These are phyloP conservation scores for Diplodia intermedia DNA, from an alignment of 2,329 filamentous ascomycete genomes.

Conservation along the genomic window DNA sequence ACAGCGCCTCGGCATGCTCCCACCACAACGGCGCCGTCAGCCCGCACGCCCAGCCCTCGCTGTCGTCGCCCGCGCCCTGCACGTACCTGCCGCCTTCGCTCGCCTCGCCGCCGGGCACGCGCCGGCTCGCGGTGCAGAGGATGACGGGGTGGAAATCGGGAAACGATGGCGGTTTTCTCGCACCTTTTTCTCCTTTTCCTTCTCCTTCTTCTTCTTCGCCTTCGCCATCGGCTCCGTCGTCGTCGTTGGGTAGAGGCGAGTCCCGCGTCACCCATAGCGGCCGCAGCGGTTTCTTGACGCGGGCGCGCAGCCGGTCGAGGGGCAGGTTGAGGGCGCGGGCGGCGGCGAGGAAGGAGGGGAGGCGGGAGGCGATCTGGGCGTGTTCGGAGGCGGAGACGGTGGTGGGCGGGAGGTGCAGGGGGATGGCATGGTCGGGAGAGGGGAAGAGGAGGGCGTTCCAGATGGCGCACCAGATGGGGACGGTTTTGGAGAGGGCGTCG, in stretches of 20 bases:
- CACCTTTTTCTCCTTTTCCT: no score
- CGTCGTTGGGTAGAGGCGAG: slow-evolving; percentile 54
- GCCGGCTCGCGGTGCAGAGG: slow-evolving; percentile 82
- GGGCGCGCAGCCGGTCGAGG: slow-evolving; percentile 59
- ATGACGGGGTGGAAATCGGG: slow-evolving; percentile 74
- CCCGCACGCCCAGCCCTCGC: slow-evolving; percentile 87
- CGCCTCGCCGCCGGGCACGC: slow-evolving; percentile 71
- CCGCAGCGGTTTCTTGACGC: slow-evolving; percentile 73
- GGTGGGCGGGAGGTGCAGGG: slow-evolving; percentile 73
- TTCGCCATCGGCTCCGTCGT: no score
- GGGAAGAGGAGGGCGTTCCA: slow-evolving; percentile 80
- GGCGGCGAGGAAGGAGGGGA: slow-evolving; percentile 63
- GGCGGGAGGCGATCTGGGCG: slow-evolving; percentile 72
- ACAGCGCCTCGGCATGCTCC: slow-evolving; percentile 67
- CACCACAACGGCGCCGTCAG: slow-evolving; percentile 83
- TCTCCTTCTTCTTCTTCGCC: background rate
- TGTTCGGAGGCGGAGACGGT: slow-evolving; percentile 78
- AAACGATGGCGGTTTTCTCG: slow-evolving; percentile 44
- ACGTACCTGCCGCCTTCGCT: slow-evolving; percentile 81
- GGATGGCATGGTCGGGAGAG: slow-evolving; percentile 51
- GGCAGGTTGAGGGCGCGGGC: slow-evolving; percentile 66
- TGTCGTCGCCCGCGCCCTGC: slow-evolving; percentile 93
- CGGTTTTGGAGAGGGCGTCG: slow-evolving; percentile 90
- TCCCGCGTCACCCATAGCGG: slow-evolving; percentile 82
- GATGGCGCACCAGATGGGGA: slow-evolving; percentile 92